phyloP scores from a whole-genome alignment of 129 eudicot species.

The Smallanthus sonchifolius region DNA sequence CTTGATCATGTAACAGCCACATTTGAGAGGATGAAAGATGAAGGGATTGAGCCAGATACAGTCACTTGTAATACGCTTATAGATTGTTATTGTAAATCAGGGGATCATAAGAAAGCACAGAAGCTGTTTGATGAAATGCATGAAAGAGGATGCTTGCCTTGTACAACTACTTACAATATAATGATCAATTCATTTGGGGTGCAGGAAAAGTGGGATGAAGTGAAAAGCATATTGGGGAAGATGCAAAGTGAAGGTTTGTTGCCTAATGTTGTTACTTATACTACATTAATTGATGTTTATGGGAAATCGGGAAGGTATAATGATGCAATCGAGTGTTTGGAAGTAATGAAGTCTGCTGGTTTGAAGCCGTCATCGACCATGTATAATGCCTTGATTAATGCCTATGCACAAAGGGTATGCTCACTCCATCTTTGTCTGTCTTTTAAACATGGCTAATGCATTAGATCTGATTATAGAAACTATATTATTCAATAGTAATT shows the following conservation, averaged over 20 bases:
- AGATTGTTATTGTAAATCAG: constrained; percentile 81
- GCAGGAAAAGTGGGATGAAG: constrained; percentile 81
- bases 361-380: constrained; percentile 81
- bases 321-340: constrained; percentile 92
- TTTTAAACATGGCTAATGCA: neutral
- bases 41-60: constrained; percentile 85
- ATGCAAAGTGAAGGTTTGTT: constrained; percentile 86
- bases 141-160: constrained; percentile 67
- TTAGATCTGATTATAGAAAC: no score
- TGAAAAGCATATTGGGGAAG: constrained; percentile 63
- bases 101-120: constrained; percentile 65
- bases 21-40: constrained; percentile 64
- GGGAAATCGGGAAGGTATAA: constrained; percentile 86
- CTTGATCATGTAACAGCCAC: constrained; percentile 83
- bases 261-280: constrained; percentile 85
- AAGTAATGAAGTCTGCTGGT: constrained; percentile 82
- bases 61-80: constrained; percentile 90
- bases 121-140: constrained; percentile 71
- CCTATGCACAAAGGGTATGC: constrained; percentile 90
- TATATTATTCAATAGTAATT: no score
- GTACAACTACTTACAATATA: constrained; percentile 80
- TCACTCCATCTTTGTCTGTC: neutral
- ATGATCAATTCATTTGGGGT: constrained; percentile 79
- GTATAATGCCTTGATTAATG: constrained; percentile 97
- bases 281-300: constrained; percentile 76